Base-by-base conservation (phyloP, 257 asterid species). In the Nicotiana sylvestris region DNA sequence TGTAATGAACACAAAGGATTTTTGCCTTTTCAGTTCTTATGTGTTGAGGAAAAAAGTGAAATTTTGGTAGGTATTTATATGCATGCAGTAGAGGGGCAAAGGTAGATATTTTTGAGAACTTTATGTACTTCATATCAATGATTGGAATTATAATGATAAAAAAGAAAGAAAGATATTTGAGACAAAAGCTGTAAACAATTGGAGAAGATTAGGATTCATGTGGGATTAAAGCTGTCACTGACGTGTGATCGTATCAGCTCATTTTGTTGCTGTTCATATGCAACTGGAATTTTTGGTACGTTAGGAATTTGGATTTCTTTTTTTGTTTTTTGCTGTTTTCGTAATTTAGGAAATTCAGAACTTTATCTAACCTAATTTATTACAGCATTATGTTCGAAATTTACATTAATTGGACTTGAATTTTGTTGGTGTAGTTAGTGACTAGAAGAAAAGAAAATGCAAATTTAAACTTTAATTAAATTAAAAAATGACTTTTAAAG, bases 141-240 rank as follows among this genome's bases (percentile, higher is more conserved):
- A 83, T 80, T 86, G 66, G 69, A 0, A 37, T 10, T 10, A 53
- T 10, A 12, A 51, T 9, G 16, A 51, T 9, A 39, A 69, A 43
- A 61, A 32, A 58, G 15, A 62, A 56, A 18, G n/a, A 81, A 29
- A 55, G 13, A 68, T 27, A 10, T 56, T 67, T 86, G 30, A n/a
- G 39, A 6, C 32, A 77, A 81, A 68, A 83, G 56, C 76, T 65
- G 82, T 66, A 81, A 72, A 49, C 33, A 21, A 35, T 55, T 2
- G 85, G 46, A 21, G 51, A 76, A 33, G 17, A 39, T 49, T 64
- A 12, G 68, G 60, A 76, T 29, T 8, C 68, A 67, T 57, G 49
- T 68, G 83, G 6, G 84, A 74, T 39, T 27, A 82, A 83, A 86
- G 94, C 95, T 92, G 94, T 87, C 90, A 85, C 85, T 88, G 92